These are phyloP conservation scores for Heritiera fomes DNA, from an alignment of 345 rosid species.

Conservation along the genomic window DNA sequence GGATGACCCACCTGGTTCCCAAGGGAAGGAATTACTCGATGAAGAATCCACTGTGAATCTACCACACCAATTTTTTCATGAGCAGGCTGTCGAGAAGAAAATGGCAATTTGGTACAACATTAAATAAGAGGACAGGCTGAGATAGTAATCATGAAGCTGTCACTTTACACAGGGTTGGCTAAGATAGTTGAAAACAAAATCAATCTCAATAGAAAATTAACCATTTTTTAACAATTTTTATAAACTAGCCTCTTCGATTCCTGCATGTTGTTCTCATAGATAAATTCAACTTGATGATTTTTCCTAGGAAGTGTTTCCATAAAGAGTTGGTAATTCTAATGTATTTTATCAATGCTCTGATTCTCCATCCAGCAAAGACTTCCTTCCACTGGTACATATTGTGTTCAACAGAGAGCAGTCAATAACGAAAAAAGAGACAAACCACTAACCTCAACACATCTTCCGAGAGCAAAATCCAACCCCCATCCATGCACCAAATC, in stretches of 20 bases:
- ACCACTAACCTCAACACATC: conserved; percentile 71
- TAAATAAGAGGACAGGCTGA: conserved; percentile 9
- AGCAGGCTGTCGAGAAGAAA: conserved; percentile 63
- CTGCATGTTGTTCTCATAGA: not conserved
- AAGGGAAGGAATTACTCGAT: conserved; percentile 89
- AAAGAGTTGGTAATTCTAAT: not conserved
- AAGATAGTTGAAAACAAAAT: not conserved
- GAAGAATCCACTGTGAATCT: conserved; percentile 97
- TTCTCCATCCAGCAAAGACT: not conserved
- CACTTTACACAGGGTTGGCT: not conserved
- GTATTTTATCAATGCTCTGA: not conserved
- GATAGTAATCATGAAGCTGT: not conserved
- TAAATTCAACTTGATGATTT: not conserved
- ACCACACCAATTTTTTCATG: conserved; percentile 95
- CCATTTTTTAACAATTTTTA: not conserved
- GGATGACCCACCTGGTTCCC: conserved; percentile 65
- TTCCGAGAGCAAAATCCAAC: conserved; percentile 90
- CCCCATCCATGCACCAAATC: conserved; percentile 99
- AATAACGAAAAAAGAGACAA: conserved; percentile 6
- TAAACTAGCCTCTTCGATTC: not conserved
- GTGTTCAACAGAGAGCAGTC: not conserved
- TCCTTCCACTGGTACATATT: not conserved
- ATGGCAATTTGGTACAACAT: not conserved
- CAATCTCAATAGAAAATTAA: not conserved
- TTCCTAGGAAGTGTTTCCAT: not conserved